These are phyloP conservation scores for Cenchrus fungigraminus DNA, from an alignment of 176 grass and related monocot genomes.

Conservation along the genomic window DNA sequence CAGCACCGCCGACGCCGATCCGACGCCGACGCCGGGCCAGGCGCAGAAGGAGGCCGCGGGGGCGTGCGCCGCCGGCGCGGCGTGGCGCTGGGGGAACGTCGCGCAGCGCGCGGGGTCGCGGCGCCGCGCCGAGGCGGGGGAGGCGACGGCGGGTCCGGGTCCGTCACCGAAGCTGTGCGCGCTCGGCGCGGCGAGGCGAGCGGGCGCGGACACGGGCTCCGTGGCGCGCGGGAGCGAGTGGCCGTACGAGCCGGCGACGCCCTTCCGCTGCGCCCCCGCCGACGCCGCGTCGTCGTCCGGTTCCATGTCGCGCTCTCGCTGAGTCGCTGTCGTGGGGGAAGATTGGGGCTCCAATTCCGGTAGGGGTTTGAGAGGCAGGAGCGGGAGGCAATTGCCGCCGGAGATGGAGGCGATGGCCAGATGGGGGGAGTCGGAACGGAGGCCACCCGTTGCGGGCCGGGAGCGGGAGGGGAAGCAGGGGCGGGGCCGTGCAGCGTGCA, in stretches of 20 bases:
- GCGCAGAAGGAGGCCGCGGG: conserved; percentile 11
- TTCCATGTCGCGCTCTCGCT: conserved; percentile 11
- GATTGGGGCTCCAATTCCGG: not conserved
- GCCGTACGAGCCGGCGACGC: conserved; percentile 46
- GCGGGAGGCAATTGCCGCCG: not conserved
- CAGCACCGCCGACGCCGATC: conserved; percentile 27
- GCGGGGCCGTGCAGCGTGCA: conserved; percentile 48
- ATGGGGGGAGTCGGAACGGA: not conserved
- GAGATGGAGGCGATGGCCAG: not conserved
- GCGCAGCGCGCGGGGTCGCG: conserved; percentile 26
- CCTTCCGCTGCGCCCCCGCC: conserved; percentile 28
- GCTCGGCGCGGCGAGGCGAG: conserved; percentile 38
- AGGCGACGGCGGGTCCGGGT: not conserved
- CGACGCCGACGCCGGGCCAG: conserved; percentile 3
- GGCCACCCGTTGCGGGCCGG: conserved; percentile 30
- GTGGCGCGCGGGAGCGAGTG: conserved; percentile 48
- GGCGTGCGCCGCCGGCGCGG: not conserved
- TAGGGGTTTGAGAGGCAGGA: not conserved
- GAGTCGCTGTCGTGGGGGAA: not conserved
- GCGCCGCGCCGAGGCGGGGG: conserved; percentile 4
- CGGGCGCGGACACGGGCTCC: not conserved
- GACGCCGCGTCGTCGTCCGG: conserved; percentile 8
- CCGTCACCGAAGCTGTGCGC: conserved; percentile 56
- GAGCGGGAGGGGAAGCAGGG: conserved; percentile 1
- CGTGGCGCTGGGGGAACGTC: conserved; percentile 18